phyloP scores from a whole-genome alignment of 1,284 basidiomycete genomes.

The Leccinum pachyderme region DNA sequence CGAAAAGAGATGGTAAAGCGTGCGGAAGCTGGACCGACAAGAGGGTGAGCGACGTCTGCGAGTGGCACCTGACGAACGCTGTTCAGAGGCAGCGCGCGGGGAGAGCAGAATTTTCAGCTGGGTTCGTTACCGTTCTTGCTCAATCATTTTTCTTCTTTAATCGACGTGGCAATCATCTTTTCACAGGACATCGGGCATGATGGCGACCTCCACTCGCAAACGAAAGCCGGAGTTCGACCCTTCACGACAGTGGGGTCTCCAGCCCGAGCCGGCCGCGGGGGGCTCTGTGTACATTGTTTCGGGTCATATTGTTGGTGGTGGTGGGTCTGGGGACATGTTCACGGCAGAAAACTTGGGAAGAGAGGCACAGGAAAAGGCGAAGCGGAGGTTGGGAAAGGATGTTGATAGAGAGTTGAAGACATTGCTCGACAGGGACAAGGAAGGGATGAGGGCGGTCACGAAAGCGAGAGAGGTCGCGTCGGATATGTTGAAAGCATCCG shows the following conservation, averaged over 20 bases:
- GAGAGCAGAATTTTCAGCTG: constrained; percentile 80
- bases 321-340: constrained; percentile 45
- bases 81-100: constrained; percentile 71
- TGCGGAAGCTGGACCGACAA: constrained; percentile 90
- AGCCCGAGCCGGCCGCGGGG: constrained; percentile 45
- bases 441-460: constrained; percentile 58
- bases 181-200: constrained; percentile 68
- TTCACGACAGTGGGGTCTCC: constrained; percentile 65
- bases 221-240: constrained; percentile 65
- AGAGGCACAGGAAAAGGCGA: constrained; percentile 69
- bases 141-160: background rate
- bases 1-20: constrained; percentile 73
- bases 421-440: constrained; percentile 60
- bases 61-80: constrained; percentile 83
- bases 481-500: constrained; percentile 20
- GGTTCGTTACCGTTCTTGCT: constrained; percentile 45
- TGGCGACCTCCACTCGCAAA: constrained; percentile 44
- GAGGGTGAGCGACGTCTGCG: constrained; percentile 79
- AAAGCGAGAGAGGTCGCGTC: constrained; percentile 49
- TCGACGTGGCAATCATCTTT: background rate
- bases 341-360: constrained; percentile 69
- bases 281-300: constrained; percentile 81
- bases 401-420: constrained; percentile 58
- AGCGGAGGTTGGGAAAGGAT: constrained; percentile 58
- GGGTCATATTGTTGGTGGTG: constrained; percentile 62